Conservation (phyloP, 139 green algal species). For the Spirogloea muscicola region DNA sequence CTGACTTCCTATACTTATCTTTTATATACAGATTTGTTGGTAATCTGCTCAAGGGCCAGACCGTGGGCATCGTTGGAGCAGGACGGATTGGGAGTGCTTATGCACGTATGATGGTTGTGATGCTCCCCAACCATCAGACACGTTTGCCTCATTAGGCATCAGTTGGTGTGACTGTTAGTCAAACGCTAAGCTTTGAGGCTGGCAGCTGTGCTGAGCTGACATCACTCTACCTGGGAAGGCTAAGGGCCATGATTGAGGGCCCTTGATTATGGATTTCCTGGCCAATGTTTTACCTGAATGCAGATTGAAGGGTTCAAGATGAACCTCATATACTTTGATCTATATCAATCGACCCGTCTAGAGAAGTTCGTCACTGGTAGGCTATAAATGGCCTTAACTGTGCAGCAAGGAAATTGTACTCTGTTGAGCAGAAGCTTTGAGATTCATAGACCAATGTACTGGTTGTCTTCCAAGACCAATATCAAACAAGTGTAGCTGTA, state of each 20-base stretch:
- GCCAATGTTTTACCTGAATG: neutral
- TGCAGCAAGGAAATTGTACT: no score
- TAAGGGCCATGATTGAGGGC: slow-evolving; percentile 86
- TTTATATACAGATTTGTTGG: slow-evolving; percentile 66
- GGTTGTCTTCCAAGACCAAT: no score
- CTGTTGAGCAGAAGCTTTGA: no score
- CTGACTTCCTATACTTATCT: neutral
- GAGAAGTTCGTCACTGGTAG: slow-evolving; percentile 61
- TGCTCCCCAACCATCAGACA: no score
- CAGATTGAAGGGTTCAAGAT: slow-evolving; percentile 94
- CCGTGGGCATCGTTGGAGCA: slow-evolving; percentile 91
- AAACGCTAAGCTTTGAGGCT: no score
- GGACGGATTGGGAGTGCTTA: slow-evolving; percentile 91
- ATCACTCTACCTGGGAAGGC: slow-evolving; percentile 94
- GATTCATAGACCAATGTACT: no score
- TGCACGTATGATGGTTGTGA: slow-evolving; percentile 87
- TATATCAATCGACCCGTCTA: slow-evolving; percentile 69
- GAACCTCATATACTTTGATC: slow-evolving; percentile 96
- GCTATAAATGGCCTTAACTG: neutral
- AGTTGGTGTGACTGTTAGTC: no score
- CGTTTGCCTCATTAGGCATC: no score
- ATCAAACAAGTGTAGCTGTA: no score
- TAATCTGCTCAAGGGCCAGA: slow-evolving; percentile 81
- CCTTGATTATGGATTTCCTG: slow-evolving; percentile 70
- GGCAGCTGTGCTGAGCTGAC: no score